phyloP scores from a whole-genome alignment of 2,329 filamentous ascomycete genomes.

The Stenocarpella maydis region DNA sequence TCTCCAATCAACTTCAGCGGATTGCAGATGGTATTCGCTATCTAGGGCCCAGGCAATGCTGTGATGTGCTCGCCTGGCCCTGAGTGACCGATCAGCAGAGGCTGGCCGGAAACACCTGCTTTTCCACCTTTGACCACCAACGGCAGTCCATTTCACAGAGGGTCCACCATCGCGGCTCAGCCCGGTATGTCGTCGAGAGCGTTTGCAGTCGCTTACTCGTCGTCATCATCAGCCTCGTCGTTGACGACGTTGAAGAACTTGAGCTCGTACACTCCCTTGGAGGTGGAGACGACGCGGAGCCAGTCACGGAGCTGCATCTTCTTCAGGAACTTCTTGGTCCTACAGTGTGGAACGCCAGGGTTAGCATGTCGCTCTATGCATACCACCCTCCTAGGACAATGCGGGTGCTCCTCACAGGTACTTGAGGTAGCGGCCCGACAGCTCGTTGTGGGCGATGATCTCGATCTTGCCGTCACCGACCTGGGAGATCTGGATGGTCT shows the following conservation, averaged over 20 bases:
- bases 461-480: slow-evolving; percentile 97
- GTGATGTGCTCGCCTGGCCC: neutral
- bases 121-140: slow-evolving; percentile 29
- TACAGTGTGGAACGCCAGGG: slow-evolving; percentile 46
- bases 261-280: slow-evolving; percentile 98
- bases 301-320: slow-evolving; percentile 99
- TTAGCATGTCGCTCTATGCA: slow-evolving; percentile 37
- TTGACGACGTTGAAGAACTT: slow-evolving; percentile 99
- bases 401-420: slow-evolving; percentile 78
- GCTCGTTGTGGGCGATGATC: slow-evolving; percentile 95
- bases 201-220: slow-evolving; percentile 75
- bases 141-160: slow-evolving; percentile 26
- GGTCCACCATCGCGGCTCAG: slow-evolving; percentile 11
- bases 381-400: neutral
- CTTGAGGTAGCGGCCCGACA: slow-evolving; percentile 99
- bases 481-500: slow-evolving; percentile 89
- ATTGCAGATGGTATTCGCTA: slow-evolving; percentile 32
- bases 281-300: slow-evolving; percentile 98
- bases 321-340: slow-evolving; percentile 99
- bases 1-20: slow-evolving; percentile 8
- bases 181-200: neutral
- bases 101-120: slow-evolving; percentile 5
- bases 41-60: slow-evolving; percentile 1
- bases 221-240: slow-evolving; percentile 97
- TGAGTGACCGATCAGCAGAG: neutral